phyloP scores from a whole-genome alignment of 176 grass and related monocot species.

The Neostapfia colusana region DNA sequence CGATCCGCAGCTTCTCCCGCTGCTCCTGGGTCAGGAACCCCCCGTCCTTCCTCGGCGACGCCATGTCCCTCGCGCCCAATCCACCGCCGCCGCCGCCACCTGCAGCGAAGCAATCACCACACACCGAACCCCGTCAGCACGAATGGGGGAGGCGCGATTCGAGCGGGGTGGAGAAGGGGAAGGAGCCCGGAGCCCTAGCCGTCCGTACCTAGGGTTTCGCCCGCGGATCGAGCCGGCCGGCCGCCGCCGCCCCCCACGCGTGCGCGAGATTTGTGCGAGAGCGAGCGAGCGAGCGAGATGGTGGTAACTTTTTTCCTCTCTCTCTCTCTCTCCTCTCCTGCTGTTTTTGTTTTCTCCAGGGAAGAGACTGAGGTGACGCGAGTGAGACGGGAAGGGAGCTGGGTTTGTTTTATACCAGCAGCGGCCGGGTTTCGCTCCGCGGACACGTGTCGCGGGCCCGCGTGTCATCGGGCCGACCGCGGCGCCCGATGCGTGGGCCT shows the following conservation, averaged over 20 bases:
- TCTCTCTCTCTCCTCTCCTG: neutral
- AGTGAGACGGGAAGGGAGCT: slow-evolving; percentile 11
- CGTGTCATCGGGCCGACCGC: neutral
- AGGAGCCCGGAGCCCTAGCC: neutral
- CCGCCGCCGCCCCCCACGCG: slow-evolving; percentile 13
- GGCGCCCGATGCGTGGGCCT: neutral
- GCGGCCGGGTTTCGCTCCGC: neutral
- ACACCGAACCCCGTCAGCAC: neutral
- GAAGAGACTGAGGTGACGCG: neutral
- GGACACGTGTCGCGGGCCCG: slow-evolving; percentile 35
- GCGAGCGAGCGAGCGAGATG: neutral
- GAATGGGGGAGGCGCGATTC: slow-evolving; percentile 21
- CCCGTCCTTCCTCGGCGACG: slow-evolving; percentile 78
- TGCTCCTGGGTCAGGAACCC: slow-evolving; percentile 93
- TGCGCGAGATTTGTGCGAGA: slow-evolving; percentile 41
- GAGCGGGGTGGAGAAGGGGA: neutral
- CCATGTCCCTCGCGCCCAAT: slow-evolving; percentile 32
- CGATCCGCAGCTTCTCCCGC: slow-evolving; percentile 82
- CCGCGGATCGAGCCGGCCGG: slow-evolving; percentile 46
- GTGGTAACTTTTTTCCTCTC: neutral
- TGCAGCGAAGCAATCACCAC: neutral
- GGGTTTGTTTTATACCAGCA: slow-evolving; percentile 56
- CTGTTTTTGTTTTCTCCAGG: slow-evolving; percentile 35
- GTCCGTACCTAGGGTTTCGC: slow-evolving; percentile 48
- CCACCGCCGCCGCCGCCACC: slow-evolving; percentile 26